phyloP scores from a whole-genome alignment of 2,329 filamentous ascomycete genomes.

The Alternaria conjuncta region DNA sequence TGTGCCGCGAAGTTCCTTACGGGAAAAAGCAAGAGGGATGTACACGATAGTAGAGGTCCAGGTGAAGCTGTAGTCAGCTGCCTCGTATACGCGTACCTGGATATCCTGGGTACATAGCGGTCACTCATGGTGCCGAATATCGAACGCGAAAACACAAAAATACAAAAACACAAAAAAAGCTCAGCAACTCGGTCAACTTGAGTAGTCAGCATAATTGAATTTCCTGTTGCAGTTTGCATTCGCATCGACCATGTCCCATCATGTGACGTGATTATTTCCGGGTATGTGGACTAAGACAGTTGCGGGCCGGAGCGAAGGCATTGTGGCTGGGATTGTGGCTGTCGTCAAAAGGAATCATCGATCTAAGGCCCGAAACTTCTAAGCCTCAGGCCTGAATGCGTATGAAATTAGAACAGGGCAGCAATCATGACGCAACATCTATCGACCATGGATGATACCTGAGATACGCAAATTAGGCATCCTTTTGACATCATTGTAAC shows the following conservation, averaged over 20 bases:
- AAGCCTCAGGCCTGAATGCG: not conserved
- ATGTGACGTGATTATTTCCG: not conserved
- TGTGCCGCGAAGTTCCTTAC: too few species aligned
- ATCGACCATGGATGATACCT: not conserved
- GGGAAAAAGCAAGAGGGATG: too few species aligned
- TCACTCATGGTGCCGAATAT: not conserved
- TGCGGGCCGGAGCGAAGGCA: conserved; percentile 15
- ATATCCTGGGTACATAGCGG: not conserved
- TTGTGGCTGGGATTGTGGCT: not conserved
- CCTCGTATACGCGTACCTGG: not conserved
- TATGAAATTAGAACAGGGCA: not conserved
- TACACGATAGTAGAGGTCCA: too few species aligned
- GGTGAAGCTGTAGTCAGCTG: not conserved
- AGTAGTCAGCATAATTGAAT: too few species aligned
- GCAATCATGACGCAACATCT: not conserved
- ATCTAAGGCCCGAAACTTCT: not conserved
- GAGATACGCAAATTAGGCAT: not conserved
- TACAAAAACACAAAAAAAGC: too few species aligned
- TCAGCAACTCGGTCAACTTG: too few species aligned
- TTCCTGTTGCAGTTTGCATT: not conserved
- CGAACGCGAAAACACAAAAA: not conserved
- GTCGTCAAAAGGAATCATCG: not conserved
- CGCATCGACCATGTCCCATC: too few species aligned
- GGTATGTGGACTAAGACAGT: conserved; percentile 1
- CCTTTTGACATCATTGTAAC: not conserved